Percentiles rank a stretch among this genome's conserved stretches.
These are phyloP conservation scores for Pilaira anomala DNA, from an alignment of 192 early-diverging fungal species.

Conservation along the genomic window DNA sequence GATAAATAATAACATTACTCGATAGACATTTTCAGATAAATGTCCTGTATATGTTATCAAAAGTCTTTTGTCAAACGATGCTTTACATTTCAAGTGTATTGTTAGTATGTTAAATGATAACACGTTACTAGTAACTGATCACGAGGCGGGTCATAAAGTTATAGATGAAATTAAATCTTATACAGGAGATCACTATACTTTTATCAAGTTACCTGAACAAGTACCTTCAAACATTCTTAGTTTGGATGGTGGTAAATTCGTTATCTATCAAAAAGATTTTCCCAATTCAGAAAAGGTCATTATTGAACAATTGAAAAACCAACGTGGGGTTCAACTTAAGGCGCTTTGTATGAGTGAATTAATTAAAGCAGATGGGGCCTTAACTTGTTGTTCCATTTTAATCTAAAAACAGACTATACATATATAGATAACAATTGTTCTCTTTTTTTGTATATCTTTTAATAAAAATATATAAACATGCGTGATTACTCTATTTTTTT, in stretches of 20 bases:
- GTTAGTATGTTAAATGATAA: not conserved
- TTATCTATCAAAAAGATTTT: constrained; percentile 36
- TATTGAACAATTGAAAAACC: constrained; percentile 6
- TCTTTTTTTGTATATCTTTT: too few species aligned
- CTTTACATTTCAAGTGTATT: not conserved
- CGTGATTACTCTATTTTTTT: not conserved
- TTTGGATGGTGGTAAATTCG: constrained; percentile 17
- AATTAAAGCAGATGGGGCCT: constrained; percentile 41
- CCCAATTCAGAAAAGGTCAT: constrained; percentile 27
- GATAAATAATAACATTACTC: too few species aligned
- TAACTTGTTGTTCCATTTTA: constrained; percentile 42
- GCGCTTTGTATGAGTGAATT: constrained; percentile 26
- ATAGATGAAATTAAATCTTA: too few species aligned
- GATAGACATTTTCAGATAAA: not conserved
- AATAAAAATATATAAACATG: not conserved
- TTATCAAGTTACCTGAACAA: constrained; percentile 37
- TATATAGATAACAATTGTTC: too few species aligned
- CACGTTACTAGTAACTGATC: too few species aligned
- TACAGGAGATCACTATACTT: not conserved
- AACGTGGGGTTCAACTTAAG: not conserved
- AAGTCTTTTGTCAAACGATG: not conserved
- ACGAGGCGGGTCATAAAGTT: too few species aligned
- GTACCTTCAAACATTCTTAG: constrained; percentile 38
- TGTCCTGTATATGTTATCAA: not conserved
- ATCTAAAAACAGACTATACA: not conserved